Conservation (phyloP, 352 stramenopile species). For the Thalassiosira livingstoniorum region DNA sequence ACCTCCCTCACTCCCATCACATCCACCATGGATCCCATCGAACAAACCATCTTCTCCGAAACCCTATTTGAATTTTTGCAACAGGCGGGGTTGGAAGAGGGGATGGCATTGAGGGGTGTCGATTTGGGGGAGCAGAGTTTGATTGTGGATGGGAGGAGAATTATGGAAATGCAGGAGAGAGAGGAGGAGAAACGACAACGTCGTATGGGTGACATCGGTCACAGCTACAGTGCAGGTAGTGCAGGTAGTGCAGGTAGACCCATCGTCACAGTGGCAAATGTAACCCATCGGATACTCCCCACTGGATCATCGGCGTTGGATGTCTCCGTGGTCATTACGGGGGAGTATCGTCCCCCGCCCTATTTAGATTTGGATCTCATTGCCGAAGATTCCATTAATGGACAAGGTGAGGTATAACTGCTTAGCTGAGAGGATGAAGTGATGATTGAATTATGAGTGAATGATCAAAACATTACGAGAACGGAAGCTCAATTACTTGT, state of each 20-base stretch:
- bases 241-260: no score
- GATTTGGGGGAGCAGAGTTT: conserved; percentile 24
- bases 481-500: no score
- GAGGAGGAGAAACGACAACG: not conserved
- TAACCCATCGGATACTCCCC: conserved; percentile 24
- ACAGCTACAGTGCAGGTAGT: not conserved
- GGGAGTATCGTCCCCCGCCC: conserved; percentile 44
- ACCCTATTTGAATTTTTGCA: conserved; percentile 33
- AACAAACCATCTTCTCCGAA: conserved; percentile 32
- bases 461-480: no score
- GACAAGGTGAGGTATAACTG: no score
- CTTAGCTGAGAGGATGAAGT: no score
- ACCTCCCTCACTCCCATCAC: conserved; percentile 20
- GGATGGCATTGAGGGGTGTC: conserved; percentile 10
- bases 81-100: not conserved
- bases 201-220: not conserved
- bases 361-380: conserved; percentile 42
- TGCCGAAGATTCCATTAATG: conserved; percentile 54
- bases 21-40: conserved; percentile 24
- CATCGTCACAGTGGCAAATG: not conserved
- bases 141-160: not conserved
- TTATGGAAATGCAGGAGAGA: not conserved
- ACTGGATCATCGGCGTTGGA: conserved; percentile 44
- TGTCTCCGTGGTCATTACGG: conserved; percentile 48
- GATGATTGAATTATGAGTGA: no score